Base-by-base conservation (phyloP, 129 eudicot genomes). In the Artemisia tridentata region DNA sequence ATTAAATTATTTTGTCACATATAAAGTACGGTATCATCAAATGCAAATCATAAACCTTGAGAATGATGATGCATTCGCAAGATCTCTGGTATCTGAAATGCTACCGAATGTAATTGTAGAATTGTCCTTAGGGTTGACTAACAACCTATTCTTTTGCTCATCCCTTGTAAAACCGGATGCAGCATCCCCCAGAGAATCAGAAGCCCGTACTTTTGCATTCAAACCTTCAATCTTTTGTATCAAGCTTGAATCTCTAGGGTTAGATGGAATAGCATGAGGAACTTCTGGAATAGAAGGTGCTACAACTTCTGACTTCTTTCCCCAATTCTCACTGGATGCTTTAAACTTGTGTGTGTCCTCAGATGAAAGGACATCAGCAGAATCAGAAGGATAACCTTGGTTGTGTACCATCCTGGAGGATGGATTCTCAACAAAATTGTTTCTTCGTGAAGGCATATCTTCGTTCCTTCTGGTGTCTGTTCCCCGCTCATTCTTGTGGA, bases 211-310 rank as follows among this genome's bases (percentile, higher is more conserved):
- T 83, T 95, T 87, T 8, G 90, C 96, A 81, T 95, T 95, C 69
- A 87, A 77, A 79, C 80, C 91, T 72, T 90, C 99, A 56, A 95
- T 88, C 60, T 88, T 95, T 65, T 86, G 89, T 59, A 95, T 84
- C 84, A 95, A 77, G 60, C 80, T 80, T 18, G 88, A 46, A 83
- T 88, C 87, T 77, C 74, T 90, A 16, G 84, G 67, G 38, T 68
- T 64, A 82, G 82, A 65, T 16, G 71, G 72, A 48, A 68, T 58
- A 41, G 64, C 71, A 56, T 46, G 85, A 52, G 82, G 52, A 68
- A 67, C 38, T 53, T 79, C 83, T 18, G 73, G 58, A 56, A 67
- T 60, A 69, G 77, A 55, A 38, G 45, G 45, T 38, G 45, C 45
- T 38, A 38, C 45, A 38, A 38, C 45, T 38, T 38, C 45, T 56